These are phyloP conservation scores for Hemileccinum rubropunctum DNA, from an alignment of 768 basidiomycete species.

Conservation along the genomic window DNA sequence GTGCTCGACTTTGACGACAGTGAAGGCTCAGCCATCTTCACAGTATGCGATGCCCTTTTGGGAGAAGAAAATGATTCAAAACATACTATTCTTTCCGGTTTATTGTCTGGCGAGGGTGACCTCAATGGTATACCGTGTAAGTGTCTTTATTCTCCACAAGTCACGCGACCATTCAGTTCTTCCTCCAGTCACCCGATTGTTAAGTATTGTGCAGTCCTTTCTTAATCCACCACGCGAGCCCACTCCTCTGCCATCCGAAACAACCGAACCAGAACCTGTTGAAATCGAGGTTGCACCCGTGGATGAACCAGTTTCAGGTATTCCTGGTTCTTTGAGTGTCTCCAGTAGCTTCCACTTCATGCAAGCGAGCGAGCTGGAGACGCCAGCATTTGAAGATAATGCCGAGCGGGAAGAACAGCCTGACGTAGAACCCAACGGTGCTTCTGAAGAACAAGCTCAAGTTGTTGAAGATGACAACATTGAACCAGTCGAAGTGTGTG, in stretches of 20 bases:
- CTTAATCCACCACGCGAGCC: slow-evolving; percentile 45
- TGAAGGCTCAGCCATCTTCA: slow-evolving; percentile 56
- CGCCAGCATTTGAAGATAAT: slow-evolving; percentile 46
- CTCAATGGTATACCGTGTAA: slow-evolving; percentile 64
- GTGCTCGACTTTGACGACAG: slow-evolving; percentile 42
- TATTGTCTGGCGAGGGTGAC: slow-evolving; percentile 58
- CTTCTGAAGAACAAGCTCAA: slow-evolving; percentile 17
- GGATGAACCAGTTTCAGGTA: slow-evolving; percentile 37
- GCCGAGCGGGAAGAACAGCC: slow-evolving; percentile 57
- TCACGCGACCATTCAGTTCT: slow-evolving; percentile 7
- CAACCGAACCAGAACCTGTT: neutral
- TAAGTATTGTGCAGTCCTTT: slow-evolving; percentile 53
- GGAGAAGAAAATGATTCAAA: slow-evolving; percentile 53
- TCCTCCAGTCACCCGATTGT: slow-evolving; percentile 56
- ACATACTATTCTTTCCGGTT: slow-evolving; percentile 47
- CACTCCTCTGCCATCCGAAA: slow-evolving; percentile 23
- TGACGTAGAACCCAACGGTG: slow-evolving; percentile 29
- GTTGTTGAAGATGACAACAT: slow-evolving; percentile 4
- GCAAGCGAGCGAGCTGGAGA: slow-evolving; percentile 76
- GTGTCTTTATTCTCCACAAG: slow-evolving; percentile 17
- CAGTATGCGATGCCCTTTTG: slow-evolving; percentile 52
- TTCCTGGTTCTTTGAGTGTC: slow-evolving; percentile 37
- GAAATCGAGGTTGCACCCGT: slow-evolving; percentile 30
- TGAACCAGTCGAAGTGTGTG: slow-evolving; percentile 33
- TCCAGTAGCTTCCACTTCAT: slow-evolving; percentile 74